Percentiles rank a stretch among this genome's conserved stretches.
phyloP scores from a whole-genome alignment of 2,329 filamentous ascomycete species.

The Zelopaecilomyces penicillatus region DNA sequence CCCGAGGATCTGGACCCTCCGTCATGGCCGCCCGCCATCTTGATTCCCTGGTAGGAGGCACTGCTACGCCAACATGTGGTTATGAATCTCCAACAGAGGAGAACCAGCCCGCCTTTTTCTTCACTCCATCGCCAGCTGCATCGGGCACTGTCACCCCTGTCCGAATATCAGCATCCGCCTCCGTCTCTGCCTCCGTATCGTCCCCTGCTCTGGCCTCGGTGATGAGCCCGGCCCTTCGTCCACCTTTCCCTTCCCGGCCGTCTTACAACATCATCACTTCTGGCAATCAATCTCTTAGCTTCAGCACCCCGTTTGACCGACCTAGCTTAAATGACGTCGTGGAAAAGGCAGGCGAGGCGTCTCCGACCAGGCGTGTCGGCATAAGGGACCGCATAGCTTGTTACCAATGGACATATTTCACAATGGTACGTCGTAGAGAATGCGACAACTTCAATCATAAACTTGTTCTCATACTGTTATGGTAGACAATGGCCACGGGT shows the following conservation, averaged over 20 bases:
- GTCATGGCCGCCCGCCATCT: slow-evolving; percentile 25
- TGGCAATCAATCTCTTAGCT: slow-evolving; percentile 2
- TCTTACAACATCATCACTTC: slow-evolving; percentile 12
- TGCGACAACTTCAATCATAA: not conserved
- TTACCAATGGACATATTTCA: slow-evolving; percentile 70
- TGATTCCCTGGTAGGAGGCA: slow-evolving; percentile 6
- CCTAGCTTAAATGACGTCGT: slow-evolving; percentile 27
- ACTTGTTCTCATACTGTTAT: not conserved
- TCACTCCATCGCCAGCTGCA: slow-evolving; percentile 10
- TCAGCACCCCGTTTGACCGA: not conserved
- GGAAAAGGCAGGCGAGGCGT: slow-evolving; percentile 19
- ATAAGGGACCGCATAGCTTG: slow-evolving; percentile 44
- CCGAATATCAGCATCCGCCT: not conserved
- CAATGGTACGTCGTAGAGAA: slow-evolving; percentile 28
- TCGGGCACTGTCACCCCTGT: slow-evolving; percentile 4
- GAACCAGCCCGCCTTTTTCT: slow-evolving; percentile 20
- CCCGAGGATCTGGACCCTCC: slow-evolving; percentile 38
- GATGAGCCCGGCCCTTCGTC: not conserved
- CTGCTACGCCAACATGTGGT: slow-evolving; percentile 11
- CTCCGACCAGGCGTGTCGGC: slow-evolving; percentile 26
- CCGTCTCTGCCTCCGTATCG: slow-evolving; percentile 1
- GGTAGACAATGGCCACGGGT: slow-evolving; percentile 40
- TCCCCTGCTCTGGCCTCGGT: not conserved
- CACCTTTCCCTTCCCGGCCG: slow-evolving; percentile 1
- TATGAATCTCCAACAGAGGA: slow-evolving; percentile 33